A percentile compares a stretch with the other conserved stretches of the same genome.
phyloP scores from a whole-genome alignment of 768 basidiomycete genomes.

The Amanita rimosa region DNA sequence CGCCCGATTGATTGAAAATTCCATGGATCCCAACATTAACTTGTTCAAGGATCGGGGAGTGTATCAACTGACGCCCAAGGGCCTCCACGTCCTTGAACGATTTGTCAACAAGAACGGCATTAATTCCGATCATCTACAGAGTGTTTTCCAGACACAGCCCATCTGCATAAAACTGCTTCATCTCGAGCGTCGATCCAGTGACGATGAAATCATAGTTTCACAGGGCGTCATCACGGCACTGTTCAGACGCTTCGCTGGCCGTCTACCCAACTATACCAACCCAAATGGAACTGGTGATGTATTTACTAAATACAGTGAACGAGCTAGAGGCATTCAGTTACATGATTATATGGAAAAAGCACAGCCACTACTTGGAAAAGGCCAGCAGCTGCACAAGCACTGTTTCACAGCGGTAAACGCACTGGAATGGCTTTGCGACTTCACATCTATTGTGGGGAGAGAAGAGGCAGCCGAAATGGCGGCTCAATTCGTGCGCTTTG shows the following conservation, averaged over 20 bases:
- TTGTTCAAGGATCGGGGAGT: slow-evolving; percentile 98
- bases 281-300: slow-evolving; percentile 39
- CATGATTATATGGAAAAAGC: slow-evolving; percentile 63
- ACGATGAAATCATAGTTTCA: slow-evolving; percentile 97
- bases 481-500: slow-evolving; percentile 94
- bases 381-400: slow-evolving; percentile 41
- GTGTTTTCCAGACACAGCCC: slow-evolving; percentile 83
- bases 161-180: slow-evolving; percentile 98
- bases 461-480: slow-evolving; percentile 98
- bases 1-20: slow-evolving; percentile 94
- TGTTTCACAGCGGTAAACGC: slow-evolving; percentile 84
- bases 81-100: slow-evolving; percentile 96
- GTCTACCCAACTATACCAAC: slow-evolving; percentile 68
- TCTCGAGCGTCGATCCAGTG: slow-evolving; percentile 82
- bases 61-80: slow-evolving; percentile 93
- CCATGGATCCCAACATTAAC: slow-evolving; percentile 76
- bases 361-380: slow-evolving; percentile 39
- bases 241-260: slow-evolving; percentile 91
- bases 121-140: slow-evolving; percentile 83
- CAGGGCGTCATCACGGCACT: slow-evolving; percentile 90
- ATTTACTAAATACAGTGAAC: slow-evolving; percentile 68
- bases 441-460: slow-evolving; percentile 88
- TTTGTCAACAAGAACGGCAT: slow-evolving; percentile 99
- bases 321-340: slow-evolving; percentile 62
- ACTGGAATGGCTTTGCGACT: slow-evolving; percentile 96